phyloP scores from a whole-genome alignment of 805 yeast species.

The Candida adriatica region DNA sequence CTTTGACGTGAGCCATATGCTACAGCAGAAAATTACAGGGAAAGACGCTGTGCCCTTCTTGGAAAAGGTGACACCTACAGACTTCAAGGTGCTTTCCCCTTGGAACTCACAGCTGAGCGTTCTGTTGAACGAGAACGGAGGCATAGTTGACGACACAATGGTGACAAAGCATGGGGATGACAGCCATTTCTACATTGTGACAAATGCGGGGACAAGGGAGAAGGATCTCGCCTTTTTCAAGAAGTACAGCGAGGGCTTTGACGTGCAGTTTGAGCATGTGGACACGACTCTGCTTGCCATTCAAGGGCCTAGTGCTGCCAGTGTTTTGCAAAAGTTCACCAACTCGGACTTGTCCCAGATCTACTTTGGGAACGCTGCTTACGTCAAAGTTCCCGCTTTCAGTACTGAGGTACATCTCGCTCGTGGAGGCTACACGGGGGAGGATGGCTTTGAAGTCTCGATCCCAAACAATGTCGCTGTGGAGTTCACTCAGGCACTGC shows the following conservation, averaged over 20 bases:
- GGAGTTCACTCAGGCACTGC: conserved; percentile 54
- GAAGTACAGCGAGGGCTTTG: conserved; percentile 35
- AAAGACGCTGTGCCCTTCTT: conserved; percentile 58
- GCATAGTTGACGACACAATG: conserved; percentile 89
- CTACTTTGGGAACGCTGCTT: conserved; percentile 61
- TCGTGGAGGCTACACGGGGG: conserved; percentile 97
- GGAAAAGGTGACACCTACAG: conserved; percentile 85
- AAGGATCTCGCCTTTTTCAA: conserved; percentile 66
- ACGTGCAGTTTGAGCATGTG: conserved; percentile 38
- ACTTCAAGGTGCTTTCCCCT: conserved; percentile 48
- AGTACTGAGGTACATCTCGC: conserved; percentile 61
- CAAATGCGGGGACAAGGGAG: conserved; percentile 92
- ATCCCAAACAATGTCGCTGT: conserved; percentile 55
- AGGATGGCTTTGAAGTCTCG: conserved; percentile 93
- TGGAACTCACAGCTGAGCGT: conserved; percentile 73
- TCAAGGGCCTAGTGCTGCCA: conserved; percentile 87
- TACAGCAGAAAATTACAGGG: conserved; percentile 80
- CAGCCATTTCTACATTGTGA: conserved; percentile 71
- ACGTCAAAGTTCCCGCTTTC: conserved; percentile 26
- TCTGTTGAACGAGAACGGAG: conserved; percentile 66
- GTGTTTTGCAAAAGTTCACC: conserved; percentile 57
- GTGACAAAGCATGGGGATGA: conserved; percentile 73
- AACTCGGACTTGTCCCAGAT: conserved; percentile 49
- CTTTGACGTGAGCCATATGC: conserved; percentile 96
- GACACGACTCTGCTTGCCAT: conserved; percentile 79